Percentiles rank a stretch among this genome's conserved stretches.
Conservation (phyloP, 306 rosid genomes). For the Prunus salicina region DNA sequence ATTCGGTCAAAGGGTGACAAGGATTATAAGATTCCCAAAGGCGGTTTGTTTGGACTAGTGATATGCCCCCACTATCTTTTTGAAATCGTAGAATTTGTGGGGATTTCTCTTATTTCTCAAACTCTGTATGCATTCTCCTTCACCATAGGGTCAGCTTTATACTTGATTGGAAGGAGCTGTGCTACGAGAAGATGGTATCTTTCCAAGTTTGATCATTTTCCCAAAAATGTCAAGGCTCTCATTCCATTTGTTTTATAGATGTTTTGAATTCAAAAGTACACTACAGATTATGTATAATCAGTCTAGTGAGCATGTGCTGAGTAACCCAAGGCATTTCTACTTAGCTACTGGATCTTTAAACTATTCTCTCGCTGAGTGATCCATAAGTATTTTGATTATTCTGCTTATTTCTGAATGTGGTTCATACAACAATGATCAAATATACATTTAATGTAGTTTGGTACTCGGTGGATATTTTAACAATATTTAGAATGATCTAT, state of each 20-base stretch:
- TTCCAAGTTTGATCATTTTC: slow-evolving; percentile 73
- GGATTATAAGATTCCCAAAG: slow-evolving; percentile 68
- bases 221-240: slow-evolving; percentile 59
- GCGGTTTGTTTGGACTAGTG: slow-evolving; percentile 58
- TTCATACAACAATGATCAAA: too few species aligned
- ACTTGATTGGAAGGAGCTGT: slow-evolving; percentile 66
- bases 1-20: slow-evolving; percentile 47
- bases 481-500: too few species aligned
- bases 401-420: too few species aligned
- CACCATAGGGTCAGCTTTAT: slow-evolving; percentile 40
- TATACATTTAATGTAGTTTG: too few species aligned
- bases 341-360: too few species aligned
- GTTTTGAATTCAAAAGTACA: background rate
- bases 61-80: slow-evolving; percentile 80
- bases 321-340: too few species aligned
- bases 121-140: slow-evolving; percentile 36
- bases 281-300: too few species aligned
- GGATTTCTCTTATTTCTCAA: slow-evolving; percentile 66
- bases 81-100: slow-evolving; percentile 53
- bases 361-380: too few species aligned
- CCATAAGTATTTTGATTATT: too few species aligned
- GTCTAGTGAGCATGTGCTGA: too few species aligned
- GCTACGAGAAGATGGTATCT: slow-evolving; percentile 67
- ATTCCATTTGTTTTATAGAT: slow-evolving; percentile 53
- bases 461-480: too few species aligned